Evolutionary conservation across 1,139 yeast genomes (phyloP), one percentile per base, ranked within the genome.

Genomic region (Eremothecium cymbalariae): DNA sequence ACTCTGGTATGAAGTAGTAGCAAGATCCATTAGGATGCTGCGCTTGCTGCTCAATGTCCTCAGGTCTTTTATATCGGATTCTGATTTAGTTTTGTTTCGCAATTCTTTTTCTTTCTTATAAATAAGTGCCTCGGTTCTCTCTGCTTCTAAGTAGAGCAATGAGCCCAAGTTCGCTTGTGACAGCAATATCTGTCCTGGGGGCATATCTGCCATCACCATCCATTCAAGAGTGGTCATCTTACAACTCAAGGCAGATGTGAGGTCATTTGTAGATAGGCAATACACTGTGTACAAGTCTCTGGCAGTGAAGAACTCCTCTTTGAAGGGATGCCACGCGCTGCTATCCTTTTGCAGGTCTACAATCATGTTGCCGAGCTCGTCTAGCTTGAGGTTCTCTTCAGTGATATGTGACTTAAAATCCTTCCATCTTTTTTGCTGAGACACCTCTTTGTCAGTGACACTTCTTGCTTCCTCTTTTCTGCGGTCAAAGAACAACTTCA

Each of bases 151-250:
- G 51, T 80, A 83, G 41, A 77, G 64, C 32, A 83, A 63, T 2
- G 90, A 74, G 1, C 86, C 94, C 28, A 79, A 62, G 51, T 82
- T 81, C 40, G 83, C 79, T 48, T 77, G 80, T 1, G 81, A 72
- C 49, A 78, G 62, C 26, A 82, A 57, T 26, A 78, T 62, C 45
- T 77, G 81, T 22, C 77, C 76, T 0, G 81, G 73, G 16, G 77
- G 76, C 46, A 73, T 72, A 29, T 80, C 83, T 0, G 88, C 82
- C 45, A 72, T 60, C 9, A 77, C 63, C 93, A 81, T 82, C 68
- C 83, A 71, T 48, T 76, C 76, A 7, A 82, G 77, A 42, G 84
- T 74, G 16, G 79, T 70, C 40, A 77, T 65, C 47, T 78, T 80
- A 28, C 81, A 68, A 37, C 72, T 65, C 15, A 77, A 61, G 0